Evolutionary conservation across 2,329 filamentous ascomycete species (phyloP).

Genomic region (Botrytis squamosa): DNA sequence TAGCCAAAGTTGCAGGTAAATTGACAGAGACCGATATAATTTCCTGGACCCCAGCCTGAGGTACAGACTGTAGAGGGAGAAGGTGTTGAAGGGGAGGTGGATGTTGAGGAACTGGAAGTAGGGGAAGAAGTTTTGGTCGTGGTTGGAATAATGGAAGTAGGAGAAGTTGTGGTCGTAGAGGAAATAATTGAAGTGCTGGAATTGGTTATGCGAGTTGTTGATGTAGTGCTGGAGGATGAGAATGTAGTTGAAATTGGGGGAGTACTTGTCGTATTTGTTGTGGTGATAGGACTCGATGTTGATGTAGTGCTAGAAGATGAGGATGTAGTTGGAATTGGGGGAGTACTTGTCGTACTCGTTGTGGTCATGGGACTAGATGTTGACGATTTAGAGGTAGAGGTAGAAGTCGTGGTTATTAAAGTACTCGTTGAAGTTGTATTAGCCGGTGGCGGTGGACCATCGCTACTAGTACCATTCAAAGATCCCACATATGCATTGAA

Average conservation of each 20-base stretch:
- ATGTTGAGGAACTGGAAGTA: slow-evolving; percentile 5
- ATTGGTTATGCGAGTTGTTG: background rate
- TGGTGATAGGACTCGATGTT: too few relatives aligned
- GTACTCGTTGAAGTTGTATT: slow-evolving; percentile 17
- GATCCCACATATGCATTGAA: slow-evolving; percentile 41
- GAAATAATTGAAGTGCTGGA: background rate
- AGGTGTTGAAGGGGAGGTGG: slow-evolving; percentile 16
- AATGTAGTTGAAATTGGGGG: background rate
- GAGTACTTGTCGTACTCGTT: background rate
- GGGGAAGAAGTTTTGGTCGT: background rate
- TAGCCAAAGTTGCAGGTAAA: slow-evolving; percentile 36
- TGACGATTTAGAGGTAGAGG: slow-evolving; percentile 1
- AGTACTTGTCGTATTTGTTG: background rate
- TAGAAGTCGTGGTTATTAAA: slow-evolving; percentile 13
- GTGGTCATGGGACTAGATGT: background rate
- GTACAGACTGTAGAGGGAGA: slow-evolving; percentile 26
- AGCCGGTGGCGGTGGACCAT: slow-evolving; percentile 15
- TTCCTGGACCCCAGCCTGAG: slow-evolving; percentile 36
- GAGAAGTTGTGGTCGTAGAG: background rate
- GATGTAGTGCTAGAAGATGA: background rate
- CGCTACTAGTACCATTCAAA: slow-evolving; percentile 23
- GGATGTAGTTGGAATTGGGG: background rate
- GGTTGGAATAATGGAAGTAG: background rate
- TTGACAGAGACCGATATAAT: slow-evolving; percentile 42
- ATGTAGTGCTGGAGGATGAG: background rate